Base-by-base conservation (phyloP, 495 filamentous ascomycete genomes). In the Stereocaulon alpinum region DNA sequence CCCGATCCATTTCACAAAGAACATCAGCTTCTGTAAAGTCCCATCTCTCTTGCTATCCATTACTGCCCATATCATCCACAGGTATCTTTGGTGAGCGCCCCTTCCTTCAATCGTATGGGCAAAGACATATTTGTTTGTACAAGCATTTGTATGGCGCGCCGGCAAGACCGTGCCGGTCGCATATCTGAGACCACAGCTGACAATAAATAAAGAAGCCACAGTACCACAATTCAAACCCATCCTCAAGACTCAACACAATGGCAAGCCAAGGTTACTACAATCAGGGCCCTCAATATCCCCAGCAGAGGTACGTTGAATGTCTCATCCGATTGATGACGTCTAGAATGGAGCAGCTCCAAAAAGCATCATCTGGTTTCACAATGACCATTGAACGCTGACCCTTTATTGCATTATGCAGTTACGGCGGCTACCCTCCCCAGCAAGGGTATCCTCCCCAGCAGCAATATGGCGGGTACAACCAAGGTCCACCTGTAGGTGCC, bases 221-320 rank as follows among this genome's bases (percentile, higher is more conserved):
- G n/a, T 43, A 51, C 20, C 50, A 27, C 22, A 10, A 56, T 20
- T 42, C 59, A n/a, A 48, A 40, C 20, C 27, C 15, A 58, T 11
- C 34, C 2, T 17, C 1, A 40, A n/a, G 17, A 59, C 17, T 40
- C 30, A 50, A 24, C 67, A 64, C 4, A 7, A 81, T 81, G 77
- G 67, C 76, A 56, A 73, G 67, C 65, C 71, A 78, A 66, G 72
- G 71, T 40, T 78, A 77, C 64, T 77, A 78, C 64, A 62, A 70
- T 29, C 66, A 68, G 45, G 54, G 56, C 4, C 65, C 65, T 55
- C 72, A 72, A 58, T 74, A 74, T 49, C 68, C 70, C 37, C 70
- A 67, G 55, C 71, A 70, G 60, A 71, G 67, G 65, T 70, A 62
- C 17, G 69, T 52, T 12, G 32, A 42, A 30, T 40, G 37, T 63